These are phyloP conservation scores for Linnemannia zychae DNA, from an alignment of 192 early-diverging fungal species.

Conservation along the genomic window DNA sequence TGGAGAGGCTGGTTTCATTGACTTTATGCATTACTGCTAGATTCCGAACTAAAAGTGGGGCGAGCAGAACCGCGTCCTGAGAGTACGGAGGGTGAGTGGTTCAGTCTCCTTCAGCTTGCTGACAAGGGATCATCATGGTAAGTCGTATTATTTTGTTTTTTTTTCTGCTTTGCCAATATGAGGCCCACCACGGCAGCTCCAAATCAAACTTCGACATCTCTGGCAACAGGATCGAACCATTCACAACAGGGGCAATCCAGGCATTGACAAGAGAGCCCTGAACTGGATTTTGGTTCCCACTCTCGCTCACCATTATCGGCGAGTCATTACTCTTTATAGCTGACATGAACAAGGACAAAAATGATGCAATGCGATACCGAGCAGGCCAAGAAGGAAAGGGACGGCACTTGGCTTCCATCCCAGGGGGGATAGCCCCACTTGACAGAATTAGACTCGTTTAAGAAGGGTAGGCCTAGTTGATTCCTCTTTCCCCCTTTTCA, in stretches of 20 bases:
- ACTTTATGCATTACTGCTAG: constrained; percentile 32
- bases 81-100: constrained; percentile 75
- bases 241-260: constrained; percentile 75
- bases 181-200: background rate
- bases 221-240: constrained; percentile 70
- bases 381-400: constrained; percentile 4
- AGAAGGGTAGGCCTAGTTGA: too few species aligned
- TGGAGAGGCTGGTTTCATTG: constrained; percentile 19
- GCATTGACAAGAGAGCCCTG: constrained; percentile 61
- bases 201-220: too few species aligned
- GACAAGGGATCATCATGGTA: constrained; percentile 71
- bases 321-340: constrained; percentile 55
- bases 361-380: constrained; percentile 51
- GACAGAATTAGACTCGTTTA: too few species aligned
- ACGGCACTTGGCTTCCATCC: constrained; percentile 13
- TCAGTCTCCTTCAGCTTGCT: constrained; percentile 70
- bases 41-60: constrained; percentile 38
- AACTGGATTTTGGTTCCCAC: constrained; percentile 62
- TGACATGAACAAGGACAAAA: constrained; percentile 67
- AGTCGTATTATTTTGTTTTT: background rate
- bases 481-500: background rate
- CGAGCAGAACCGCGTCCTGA: constrained; percentile 58
- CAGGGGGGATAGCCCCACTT: too few species aligned
- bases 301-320: constrained; percentile 59
- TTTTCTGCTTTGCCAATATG: background rate